Conservation (phyloP, 2,329 filamentous ascomycete genomes). For the Chrysosporium keratinophilum region DNA sequence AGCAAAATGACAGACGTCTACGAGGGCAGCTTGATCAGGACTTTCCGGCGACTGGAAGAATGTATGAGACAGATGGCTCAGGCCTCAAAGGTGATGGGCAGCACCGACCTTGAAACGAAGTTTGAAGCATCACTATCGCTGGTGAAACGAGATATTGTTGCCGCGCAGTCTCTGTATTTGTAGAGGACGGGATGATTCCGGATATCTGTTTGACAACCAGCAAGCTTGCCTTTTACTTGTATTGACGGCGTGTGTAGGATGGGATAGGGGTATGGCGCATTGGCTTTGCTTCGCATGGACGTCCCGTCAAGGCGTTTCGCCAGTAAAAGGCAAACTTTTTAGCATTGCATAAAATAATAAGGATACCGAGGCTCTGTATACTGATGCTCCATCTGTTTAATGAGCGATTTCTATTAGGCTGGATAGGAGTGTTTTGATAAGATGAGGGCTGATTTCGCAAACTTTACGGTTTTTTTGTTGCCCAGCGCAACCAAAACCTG, state of each 20-base stretch:
- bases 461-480: constrained; percentile 11
- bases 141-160: constrained; percentile 87
- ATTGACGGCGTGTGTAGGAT: neutral
- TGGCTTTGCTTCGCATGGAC: neutral
- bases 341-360: neutral
- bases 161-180: constrained; percentile 85
- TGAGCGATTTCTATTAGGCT: too few relatives aligned
- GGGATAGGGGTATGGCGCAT: neutral
- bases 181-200: constrained; percentile 34
- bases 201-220: neutral
- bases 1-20: constrained; percentile 99
- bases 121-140: constrained; percentile 79
- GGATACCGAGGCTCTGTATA: neutral
- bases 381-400: neutral
- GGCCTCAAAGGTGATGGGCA: constrained; percentile 96
- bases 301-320: neutral
- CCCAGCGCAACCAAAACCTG: constrained; percentile 3
- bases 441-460: neutral
- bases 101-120: constrained; percentile 81
- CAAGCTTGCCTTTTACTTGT: neutral
- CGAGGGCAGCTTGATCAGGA: constrained; percentile 88
- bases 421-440: neutral
- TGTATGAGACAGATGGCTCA: constrained; percentile 89
- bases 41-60: constrained; percentile 92
- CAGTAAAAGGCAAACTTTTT: neutral